phyloP scores from a whole-genome alignment of 768 basidiomycete genomes.

The Glaciozyma martinii region DNA sequence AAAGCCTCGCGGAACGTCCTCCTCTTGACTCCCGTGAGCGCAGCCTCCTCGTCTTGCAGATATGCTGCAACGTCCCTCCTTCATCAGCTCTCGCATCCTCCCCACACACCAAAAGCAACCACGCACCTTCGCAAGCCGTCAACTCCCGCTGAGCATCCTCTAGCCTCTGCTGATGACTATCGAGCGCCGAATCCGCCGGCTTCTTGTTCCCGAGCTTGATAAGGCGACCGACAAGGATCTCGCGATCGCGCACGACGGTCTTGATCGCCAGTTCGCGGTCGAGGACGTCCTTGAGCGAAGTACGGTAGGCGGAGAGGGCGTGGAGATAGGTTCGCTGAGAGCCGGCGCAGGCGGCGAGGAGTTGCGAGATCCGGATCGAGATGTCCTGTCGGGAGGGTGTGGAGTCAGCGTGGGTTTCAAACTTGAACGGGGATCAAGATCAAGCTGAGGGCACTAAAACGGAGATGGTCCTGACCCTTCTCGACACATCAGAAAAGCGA shows the following conservation, averaged over 20 bases:
- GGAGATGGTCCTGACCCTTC: background rate
- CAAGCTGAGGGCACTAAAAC: background rate
- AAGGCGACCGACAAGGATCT: conserved; percentile 35
- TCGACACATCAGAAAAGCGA: no score
- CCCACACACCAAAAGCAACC: background rate
- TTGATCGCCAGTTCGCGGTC: conserved; percentile 31
- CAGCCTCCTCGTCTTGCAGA: conserved; percentile 32
- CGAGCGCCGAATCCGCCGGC: conserved; percentile 20
- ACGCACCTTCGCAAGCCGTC: conserved; percentile 33
- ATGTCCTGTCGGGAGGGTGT: conserved; percentile 19
- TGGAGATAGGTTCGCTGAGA: conserved; percentile 32
- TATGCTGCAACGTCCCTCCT: background rate
- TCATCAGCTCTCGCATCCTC: background rate
- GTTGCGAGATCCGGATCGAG: conserved; percentile 25
- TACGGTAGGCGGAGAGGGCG: conserved; percentile 31
- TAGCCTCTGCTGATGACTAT: conserved; percentile 27
- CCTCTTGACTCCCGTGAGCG: conserved; percentile 30
- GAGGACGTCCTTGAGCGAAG: conserved; percentile 33
- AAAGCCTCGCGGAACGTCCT: conserved; percentile 33
- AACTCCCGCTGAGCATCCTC: conserved; percentile 34
- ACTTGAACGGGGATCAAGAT: background rate
- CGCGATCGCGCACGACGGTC: conserved; percentile 35
- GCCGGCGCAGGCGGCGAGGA: conserved; percentile 26
- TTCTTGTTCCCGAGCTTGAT: conserved; percentile 36
- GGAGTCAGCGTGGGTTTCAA: background rate